Base-by-base conservation (phyloP, 2,329 filamentous ascomycete species). In the Curvularia spicifera region DNA sequence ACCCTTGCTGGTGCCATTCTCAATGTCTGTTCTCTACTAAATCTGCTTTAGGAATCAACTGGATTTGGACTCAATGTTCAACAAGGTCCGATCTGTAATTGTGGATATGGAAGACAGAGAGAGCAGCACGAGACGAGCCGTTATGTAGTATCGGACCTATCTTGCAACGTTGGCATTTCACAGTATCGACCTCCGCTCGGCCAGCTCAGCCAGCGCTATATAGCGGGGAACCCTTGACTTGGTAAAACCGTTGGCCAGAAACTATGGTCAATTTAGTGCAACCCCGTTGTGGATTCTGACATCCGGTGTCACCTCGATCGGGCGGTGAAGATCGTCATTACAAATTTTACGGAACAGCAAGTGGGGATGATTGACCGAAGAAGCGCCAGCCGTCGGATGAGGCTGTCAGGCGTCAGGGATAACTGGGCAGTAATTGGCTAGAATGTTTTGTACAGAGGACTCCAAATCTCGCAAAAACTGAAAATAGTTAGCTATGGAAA, bases 221-320 rank as follows among this genome's bases (percentile, higher is more conserved):
- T 29, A 20, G 53, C 40, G 53, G 47, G 53, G 53, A 51, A 45
- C 29, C 53, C 47, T 44, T 51, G 47, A 29, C 39, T 29, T 37
- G 18, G 26, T 37, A 51, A 44, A 51, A 44, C 53, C n/a, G 28
- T 46, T 46, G 5, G 18, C 26, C 10, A 29, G 10, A 9, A 20
- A 22, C 44, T 31, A 46, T 20, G 26, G 18, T n/a, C 47, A 39
- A 29, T 33, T 51, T 28, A 24, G 53, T 45, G 9, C 22, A 39
- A 22, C 8, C 31, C 46, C 33, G 46, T 18, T 49, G 33, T 37
- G 33, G 46, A 49, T 22, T 26, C 31, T n/a, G 20, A 33, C 22
- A 13, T 28, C 33, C 15, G 33, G 31, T 49, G 33, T 28, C 15
- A 20, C 33, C 13, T 24, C 13, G 22, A 33, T 26, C 33, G 33